Evolutionary conservation across 192 early-diverging fungal species (phyloP).

Genomic region (Mortierella antarctica): DNA sequence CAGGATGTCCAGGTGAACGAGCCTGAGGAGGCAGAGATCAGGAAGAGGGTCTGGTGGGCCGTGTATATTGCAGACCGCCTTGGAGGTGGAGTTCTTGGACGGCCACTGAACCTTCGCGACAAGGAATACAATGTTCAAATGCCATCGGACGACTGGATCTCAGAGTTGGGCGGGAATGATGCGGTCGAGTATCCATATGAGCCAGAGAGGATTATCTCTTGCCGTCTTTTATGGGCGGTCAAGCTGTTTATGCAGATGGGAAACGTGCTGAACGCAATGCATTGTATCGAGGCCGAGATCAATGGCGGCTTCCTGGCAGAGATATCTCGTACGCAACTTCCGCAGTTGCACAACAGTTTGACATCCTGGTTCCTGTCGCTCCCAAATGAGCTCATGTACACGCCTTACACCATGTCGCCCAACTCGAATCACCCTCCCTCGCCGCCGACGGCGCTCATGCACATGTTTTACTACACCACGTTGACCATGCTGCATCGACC

Average conservation of each 20-base stretch:
- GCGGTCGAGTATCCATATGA: slow-evolving; percentile 47
- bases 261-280: slow-evolving; percentile 50
- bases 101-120: slow-evolving; percentile 47
- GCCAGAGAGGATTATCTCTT: slow-evolving; percentile 49
- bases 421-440: slow-evolving; percentile 51
- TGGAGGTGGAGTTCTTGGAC: slow-evolving; percentile 46
- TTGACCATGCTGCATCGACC: slow-evolving; percentile 68
- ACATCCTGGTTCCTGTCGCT: slow-evolving; percentile 61
- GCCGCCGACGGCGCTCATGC: slow-evolving; percentile 50
- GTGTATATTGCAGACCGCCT: slow-evolving; percentile 51
- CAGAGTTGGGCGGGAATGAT: slow-evolving; percentile 35
- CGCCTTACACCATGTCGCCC: slow-evolving; percentile 55
- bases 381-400: slow-evolving; percentile 65
- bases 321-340: slow-evolving; percentile 47
- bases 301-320: slow-evolving; percentile 51
- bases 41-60: slow-evolving; percentile 50
- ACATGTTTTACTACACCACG: slow-evolving; percentile 67
- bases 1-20: slow-evolving; percentile 44
- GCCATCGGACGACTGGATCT: slow-evolving; percentile 53
- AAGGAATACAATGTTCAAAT: slow-evolving; percentile 54
- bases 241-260: slow-evolving; percentile 54
- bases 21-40: slow-evolving; percentile 50
- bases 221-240: slow-evolving; percentile 42
- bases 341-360: slow-evolving; percentile 51
- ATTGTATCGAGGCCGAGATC: slow-evolving; percentile 52